These are phyloP conservation scores for Botrytis fragariae DNA, from an alignment of 2,329 filamentous ascomycete genomes.

Conservation along the genomic window DNA sequence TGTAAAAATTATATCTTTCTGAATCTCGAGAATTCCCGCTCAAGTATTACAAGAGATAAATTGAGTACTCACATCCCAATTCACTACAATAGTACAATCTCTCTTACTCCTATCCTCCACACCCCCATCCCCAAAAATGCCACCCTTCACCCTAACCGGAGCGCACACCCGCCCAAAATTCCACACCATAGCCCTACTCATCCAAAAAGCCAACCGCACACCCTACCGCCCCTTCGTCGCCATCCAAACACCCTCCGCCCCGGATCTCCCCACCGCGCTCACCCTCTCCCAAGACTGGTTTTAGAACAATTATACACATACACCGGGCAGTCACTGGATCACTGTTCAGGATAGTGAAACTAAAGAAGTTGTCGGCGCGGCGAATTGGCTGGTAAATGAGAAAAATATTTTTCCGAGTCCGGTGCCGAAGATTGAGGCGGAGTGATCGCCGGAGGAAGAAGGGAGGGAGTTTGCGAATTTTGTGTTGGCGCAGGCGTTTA, in stretches of 20 bases:
- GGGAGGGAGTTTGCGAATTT: slow-evolving; percentile 8
- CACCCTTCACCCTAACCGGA: neutral
- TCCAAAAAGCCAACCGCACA: slow-evolving; percentile 11
- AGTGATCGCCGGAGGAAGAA: neutral
- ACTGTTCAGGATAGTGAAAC: neutral
- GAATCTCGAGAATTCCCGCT: neutral
- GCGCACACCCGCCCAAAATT: neutral
- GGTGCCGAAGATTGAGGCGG: slow-evolving; percentile 6
- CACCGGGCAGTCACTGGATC: neutral
- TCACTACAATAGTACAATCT: neutral
- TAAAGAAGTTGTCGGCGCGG: neutral
- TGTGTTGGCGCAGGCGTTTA: neutral
- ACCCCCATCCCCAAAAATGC: neutral
- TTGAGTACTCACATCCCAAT: neutral
- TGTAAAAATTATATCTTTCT: neutral
- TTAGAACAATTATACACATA: neutral
- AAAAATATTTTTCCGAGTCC: neutral
- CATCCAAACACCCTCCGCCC: neutral
- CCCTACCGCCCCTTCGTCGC: neutral
- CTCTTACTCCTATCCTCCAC: neutral
- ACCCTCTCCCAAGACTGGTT: neutral
- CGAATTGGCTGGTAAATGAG: slow-evolving; percentile 1
- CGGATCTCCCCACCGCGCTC: neutral
- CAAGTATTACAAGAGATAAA: neutral
- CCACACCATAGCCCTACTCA: neutral